Evolutionary conservation across 208 protist species (phyloP).

Genomic region (Leishmania guyanensis): DNA sequence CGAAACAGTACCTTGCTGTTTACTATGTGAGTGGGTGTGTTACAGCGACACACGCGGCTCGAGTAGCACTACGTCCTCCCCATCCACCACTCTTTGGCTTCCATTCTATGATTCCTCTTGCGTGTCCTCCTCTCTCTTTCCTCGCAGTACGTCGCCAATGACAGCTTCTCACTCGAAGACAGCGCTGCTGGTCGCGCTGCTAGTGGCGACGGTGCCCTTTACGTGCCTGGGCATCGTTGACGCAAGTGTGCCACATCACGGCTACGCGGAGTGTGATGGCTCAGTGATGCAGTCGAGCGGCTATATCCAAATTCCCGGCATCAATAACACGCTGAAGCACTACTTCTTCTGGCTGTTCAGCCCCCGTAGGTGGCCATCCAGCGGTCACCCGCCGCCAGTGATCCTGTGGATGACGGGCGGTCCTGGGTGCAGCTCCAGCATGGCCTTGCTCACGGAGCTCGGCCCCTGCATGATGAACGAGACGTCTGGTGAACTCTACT

Average conservation of each 20-base stretch:
- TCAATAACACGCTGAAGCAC: conserved; percentile 44
- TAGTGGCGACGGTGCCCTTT: not conserved
- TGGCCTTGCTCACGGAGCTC: conserved; percentile 77
- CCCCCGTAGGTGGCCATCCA: conserved; percentile 42
- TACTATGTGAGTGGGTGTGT: too few species aligned
- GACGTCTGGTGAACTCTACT: conserved; percentile 36
- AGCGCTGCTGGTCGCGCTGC: not conserved
- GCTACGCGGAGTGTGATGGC: conserved; percentile 5
- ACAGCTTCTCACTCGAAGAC: not conserved
- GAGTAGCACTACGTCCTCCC: not conserved
- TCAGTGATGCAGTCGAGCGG: conserved; percentile 69
- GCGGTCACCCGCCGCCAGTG: conserved; percentile 52
- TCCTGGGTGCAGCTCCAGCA: conserved; percentile 80
- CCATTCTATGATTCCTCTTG: not conserved
- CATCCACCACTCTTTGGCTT: not conserved
- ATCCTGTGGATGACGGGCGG: conserved; percentile 93
- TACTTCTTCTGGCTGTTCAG: conserved; percentile 94
- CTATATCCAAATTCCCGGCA: conserved; percentile 72
- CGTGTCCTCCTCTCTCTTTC: not conserved
- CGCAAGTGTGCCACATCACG: not conserved
- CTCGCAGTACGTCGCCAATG: not conserved
- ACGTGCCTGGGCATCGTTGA: not conserved
- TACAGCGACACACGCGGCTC: too few species aligned
- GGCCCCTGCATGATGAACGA: conserved; percentile 83
- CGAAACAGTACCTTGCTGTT: too few species aligned